Evolutionary conservation across 495 filamentous ascomycete species (phyloP).

Genomic region (Hypoxylon trugodes): DNA sequence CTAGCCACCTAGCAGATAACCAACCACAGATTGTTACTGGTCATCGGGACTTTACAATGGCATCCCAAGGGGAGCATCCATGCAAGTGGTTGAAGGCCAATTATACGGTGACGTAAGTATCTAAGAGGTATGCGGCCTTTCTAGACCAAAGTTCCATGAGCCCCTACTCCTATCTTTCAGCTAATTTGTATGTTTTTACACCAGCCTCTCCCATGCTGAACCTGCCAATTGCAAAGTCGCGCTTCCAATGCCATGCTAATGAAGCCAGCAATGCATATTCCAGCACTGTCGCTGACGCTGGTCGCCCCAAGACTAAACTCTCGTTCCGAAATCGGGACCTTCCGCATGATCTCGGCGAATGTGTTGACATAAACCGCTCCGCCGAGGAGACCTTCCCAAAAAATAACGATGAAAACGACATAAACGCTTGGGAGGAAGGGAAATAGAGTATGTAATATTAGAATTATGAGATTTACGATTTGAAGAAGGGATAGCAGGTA

Average conservation of each 20-base stretch:
- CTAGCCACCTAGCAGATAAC: neutral
- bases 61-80: neutral
- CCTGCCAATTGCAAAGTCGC: slow-evolving; percentile 82
- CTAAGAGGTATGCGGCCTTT: too few relatives aligned
- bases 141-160: neutral
- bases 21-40: neutral
- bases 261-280: slow-evolving; percentile 90
- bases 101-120: too few relatives aligned
- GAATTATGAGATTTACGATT: slow-evolving; percentile 74
- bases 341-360: slow-evolving; percentile 86
- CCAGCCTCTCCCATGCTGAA: slow-evolving; percentile 77
- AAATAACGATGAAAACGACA: slow-evolving; percentile 81
- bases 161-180: slow-evolving; percentile 13
- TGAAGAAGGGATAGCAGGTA: slow-evolving; percentile 89
- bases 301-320: slow-evolving; percentile 92
- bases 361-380: slow-evolving; percentile 95
- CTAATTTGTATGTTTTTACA: slow-evolving; percentile 63
- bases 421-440: slow-evolving; percentile 85
- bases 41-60: neutral
- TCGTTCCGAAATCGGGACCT: slow-evolving; percentile 74
- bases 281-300: slow-evolving; percentile 89
- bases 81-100: too few relatives aligned
- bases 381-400: slow-evolving; percentile 94
- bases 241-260: slow-evolving; percentile 86
- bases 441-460: slow-evolving; percentile 78